These are phyloP conservation scores for Vanderwaltozyma verrucispora DNA, from an alignment of 805 yeast genomes.

Conservation along the genomic window DNA sequence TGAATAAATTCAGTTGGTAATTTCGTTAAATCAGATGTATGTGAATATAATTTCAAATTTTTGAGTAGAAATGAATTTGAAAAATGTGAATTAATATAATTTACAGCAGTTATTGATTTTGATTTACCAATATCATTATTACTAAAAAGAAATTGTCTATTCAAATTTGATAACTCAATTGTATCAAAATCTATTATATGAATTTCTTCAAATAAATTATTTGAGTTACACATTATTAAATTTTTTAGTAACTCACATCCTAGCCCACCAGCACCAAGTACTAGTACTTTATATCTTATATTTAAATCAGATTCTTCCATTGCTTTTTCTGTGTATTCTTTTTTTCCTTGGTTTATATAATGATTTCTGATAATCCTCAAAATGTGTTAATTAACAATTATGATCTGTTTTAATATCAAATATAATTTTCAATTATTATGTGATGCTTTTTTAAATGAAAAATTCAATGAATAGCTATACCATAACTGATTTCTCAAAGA, in stretches of 20 bases:
- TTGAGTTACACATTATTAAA: slow-evolving; percentile 57
- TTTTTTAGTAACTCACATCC: slow-evolving; percentile 87
- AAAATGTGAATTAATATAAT: slow-evolving; percentile 38
- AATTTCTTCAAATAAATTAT: slow-evolving; percentile 45
- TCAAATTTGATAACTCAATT: slow-evolving; percentile 80
- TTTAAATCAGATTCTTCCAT: too few relatives aligned
- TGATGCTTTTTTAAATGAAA: too few relatives aligned
- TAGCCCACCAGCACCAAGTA: slow-evolving; percentile 92
- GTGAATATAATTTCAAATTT: slow-evolving; percentile 37
- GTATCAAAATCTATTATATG: slow-evolving; percentile 89
- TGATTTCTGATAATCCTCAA: too few relatives aligned
- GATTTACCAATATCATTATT: slow-evolving; percentile 74
- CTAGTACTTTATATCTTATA: slow-evolving; percentile 36
- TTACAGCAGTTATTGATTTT: slow-evolving; percentile 70
- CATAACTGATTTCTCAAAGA: too few relatives aligned
- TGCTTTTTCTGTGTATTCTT: too few relatives aligned
- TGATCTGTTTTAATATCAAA: too few relatives aligned
- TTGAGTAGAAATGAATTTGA: slow-evolving; percentile 12
- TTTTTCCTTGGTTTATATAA: too few relatives aligned
- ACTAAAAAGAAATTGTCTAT: slow-evolving; percentile 81
- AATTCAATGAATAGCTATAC: too few relatives aligned
- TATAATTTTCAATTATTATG: too few relatives aligned
- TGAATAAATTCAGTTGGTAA: slow-evolving; percentile 51
- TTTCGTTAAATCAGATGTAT: slow-evolving; percentile 56
- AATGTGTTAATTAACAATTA: too few relatives aligned